These are phyloP conservation scores for Alternaria novae-zelandiae DNA, from an alignment of 2,329 filamentous ascomycete genomes.

Conservation along the genomic window DNA sequence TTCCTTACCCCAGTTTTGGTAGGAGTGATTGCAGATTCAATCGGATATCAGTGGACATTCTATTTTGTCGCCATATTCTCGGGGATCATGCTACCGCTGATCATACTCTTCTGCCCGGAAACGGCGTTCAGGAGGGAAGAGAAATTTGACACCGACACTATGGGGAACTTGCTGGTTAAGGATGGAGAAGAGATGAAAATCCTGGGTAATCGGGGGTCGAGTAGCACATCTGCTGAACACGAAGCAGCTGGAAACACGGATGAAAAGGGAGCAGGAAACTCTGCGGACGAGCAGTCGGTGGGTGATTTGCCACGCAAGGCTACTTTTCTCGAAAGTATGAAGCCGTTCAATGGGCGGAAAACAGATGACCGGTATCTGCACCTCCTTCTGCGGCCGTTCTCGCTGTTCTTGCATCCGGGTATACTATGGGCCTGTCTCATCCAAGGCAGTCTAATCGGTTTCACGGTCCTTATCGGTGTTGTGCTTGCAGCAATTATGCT, in stretches of 20 bases:
- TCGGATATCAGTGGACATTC: conserved; percentile 89
- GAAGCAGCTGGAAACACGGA: not conserved
- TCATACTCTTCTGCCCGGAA: conserved; percentile 84
- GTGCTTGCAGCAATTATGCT: conserved; percentile 84
- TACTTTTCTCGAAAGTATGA: conserved; percentile 66
- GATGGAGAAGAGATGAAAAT: conserved; percentile 1
- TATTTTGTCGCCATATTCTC: conserved; percentile 87
- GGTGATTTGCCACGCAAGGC: conserved; percentile 46
- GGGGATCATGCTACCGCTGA: conserved; percentile 69
- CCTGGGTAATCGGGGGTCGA: not conserved
- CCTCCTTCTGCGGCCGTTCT: conserved; percentile 63
- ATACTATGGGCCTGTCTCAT: conserved; percentile 65
- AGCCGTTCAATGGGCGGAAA: conserved; percentile 81
- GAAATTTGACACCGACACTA: conserved; percentile 72
- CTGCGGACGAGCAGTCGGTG: conserved; percentile 40
- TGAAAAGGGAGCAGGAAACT: conserved; percentile 1
- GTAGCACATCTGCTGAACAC: not conserved
- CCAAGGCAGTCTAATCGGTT: conserved; percentile 90
- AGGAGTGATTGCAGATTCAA: conserved; percentile 77
- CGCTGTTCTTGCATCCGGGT: conserved; percentile 34
- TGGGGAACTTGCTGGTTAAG: conserved; percentile 38
- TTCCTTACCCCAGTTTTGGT: conserved; percentile 88
- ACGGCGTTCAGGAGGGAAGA: conserved; percentile 75
- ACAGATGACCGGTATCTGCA: conserved; percentile 75
- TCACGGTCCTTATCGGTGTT: conserved; percentile 90